phyloP scores from a whole-genome alignment of 345 rosid species.

The Gossypium australe region DNA sequence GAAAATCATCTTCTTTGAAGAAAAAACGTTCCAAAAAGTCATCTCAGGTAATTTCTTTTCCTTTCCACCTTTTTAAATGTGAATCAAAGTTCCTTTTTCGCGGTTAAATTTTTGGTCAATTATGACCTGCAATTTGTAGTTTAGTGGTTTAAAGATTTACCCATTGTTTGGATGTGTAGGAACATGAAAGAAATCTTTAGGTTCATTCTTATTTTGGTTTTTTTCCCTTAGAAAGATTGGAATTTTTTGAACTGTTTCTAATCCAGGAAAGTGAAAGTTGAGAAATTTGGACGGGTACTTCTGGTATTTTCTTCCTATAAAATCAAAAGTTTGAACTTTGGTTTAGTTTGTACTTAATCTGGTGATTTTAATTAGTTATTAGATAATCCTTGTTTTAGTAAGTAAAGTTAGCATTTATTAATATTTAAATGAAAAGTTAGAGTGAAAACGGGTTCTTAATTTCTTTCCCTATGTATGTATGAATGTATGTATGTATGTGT shows the following conservation, averaged over 20 bases:
- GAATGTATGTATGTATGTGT: constrained; percentile 2
- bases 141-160: constrained; percentile 2
- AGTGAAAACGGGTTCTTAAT: background rate
- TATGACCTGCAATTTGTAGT: background rate
- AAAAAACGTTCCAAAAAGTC: constrained; percentile 41
- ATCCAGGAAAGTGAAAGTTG: background rate
- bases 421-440: background rate
- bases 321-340: background rate
- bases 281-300: background rate
- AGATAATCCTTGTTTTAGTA: background rate
- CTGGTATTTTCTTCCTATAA: background rate
- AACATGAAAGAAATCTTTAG: constrained; percentile 1
- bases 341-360: background rate
- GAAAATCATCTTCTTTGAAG: constrained; percentile 44
- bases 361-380: background rate
- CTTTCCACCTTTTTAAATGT: background rate
- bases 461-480: constrained; percentile 3
- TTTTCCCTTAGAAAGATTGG: background rate
- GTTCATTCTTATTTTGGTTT: background rate
- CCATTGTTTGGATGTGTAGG: background rate
- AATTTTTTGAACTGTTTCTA: background rate
- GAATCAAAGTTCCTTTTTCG: background rate
- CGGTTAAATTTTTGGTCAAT: background rate
- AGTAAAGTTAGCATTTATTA: background rate
- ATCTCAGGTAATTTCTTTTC: constrained; percentile 34